phyloP scores from a whole-genome alignment of 1,139 yeast genomes.

The Sugiyamaella novakii region DNA sequence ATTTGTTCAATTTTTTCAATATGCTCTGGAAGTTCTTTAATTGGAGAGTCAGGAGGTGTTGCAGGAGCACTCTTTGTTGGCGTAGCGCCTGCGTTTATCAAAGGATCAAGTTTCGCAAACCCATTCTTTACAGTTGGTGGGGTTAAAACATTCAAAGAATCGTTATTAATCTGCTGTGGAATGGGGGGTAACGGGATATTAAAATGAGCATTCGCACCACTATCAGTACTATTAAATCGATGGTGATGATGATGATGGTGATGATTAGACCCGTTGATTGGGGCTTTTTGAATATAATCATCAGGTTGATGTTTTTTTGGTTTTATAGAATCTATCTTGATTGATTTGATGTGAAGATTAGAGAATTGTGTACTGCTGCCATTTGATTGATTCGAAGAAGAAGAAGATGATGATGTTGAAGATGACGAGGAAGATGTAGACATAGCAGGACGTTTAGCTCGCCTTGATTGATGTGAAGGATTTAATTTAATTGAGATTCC shows the following conservation, averaged over 20 bases:
- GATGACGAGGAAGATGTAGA: neutral
- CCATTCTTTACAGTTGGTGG: constrained; percentile 12
- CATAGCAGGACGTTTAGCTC: constrained; percentile 7
- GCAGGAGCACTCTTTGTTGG: constrained; percentile 15
- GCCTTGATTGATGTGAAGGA: neutral
- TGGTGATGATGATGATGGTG: neutral
- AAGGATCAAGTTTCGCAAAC: constrained; percentile 2
- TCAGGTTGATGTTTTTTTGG: constrained; percentile 3
- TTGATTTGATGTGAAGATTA: neutral
- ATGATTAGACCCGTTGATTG: neutral
- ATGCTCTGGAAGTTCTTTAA: neutral
- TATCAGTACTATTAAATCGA: neutral
- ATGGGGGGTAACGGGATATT: constrained; percentile 13
- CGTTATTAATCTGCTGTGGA: neutral
- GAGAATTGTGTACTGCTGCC: no score
- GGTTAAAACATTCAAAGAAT: neutral
- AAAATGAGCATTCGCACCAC: constrained; percentile 7
- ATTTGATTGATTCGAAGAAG: neutral
- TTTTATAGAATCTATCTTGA: constrained; percentile 1
- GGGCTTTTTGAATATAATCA: neutral
- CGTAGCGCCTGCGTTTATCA: neutral
- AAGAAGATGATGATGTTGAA: neutral
- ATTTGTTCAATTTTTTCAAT: neutral
- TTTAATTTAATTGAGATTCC: neutral
- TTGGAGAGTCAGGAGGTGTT: constrained; percentile 15